Evolutionary conservation across 202 grass and related monocot species (phyloP), one percentile per base, ranked within the genome.

Genomic region (Hordeum pubiflorum): DNA sequence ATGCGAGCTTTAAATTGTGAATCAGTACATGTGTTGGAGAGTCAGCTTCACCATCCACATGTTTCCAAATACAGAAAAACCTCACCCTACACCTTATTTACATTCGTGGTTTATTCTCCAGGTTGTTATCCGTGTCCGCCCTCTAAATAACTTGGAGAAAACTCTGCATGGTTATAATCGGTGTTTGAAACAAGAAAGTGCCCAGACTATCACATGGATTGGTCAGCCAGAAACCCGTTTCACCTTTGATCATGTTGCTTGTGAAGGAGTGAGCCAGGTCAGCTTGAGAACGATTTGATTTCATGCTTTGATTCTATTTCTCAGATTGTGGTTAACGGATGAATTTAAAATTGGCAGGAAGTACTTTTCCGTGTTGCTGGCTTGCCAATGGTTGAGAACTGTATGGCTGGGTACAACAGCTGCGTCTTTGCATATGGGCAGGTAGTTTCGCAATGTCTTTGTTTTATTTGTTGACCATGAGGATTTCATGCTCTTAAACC

Each of bases 321-420:
- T 70, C 77, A 37, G 58, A 40, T 52, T 50, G 20, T 79, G 31
- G 63, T 84, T 87, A 54, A 82, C 18, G 21, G 50, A 72, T 62
- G 27, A 72, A 69, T 68, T 77, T 75, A 9, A 57, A 34, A 57
- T 58, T 58, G 80, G 64, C 81, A 98, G 95, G 95, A 98, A 72
- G 86, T 89, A 66, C 86, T 98, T 74, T 98, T 98, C 66, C 85
- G 95, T 78, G 88, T 98, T 77, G 86, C 95, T 65, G 95, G 95
- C 71, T 93, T 98, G 83, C 92, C 95, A 38, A 95, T 98, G 95
- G 95, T 98, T 57, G 95, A 98, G 83, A 98, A 98, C 66, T 98
- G 95, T 73, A 98, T 98, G 84, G 89, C 95, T 46, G 95, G 95
- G 29, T 98, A 98, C 79, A 98, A 98, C 61, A 98, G 95, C 61